Percentiles rank a stretch among this genome's conserved stretches.
phyloP scores from a whole-genome alignment of 352 stramenopile species.

The Pythium coloratum region DNA sequence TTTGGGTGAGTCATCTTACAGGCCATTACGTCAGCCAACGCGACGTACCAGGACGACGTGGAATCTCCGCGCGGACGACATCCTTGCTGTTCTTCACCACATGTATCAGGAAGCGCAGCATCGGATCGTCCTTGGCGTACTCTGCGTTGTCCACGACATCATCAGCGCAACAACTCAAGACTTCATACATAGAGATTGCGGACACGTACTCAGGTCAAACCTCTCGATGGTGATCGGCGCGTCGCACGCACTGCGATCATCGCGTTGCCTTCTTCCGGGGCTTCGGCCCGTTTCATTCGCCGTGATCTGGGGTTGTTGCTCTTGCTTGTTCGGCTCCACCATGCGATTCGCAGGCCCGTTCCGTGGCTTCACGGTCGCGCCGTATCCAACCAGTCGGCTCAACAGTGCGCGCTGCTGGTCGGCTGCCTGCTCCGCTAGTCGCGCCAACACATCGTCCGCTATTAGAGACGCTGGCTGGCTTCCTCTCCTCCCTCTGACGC shows the following conservation, averaged over 20 bases:
- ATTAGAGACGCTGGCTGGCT: not conserved
- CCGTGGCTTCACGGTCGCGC: constrained; percentile 12
- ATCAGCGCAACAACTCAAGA: not conserved
- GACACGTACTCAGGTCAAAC: constrained; percentile 22
- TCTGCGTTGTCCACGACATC: constrained; percentile 27
- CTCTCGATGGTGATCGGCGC: constrained; percentile 14
- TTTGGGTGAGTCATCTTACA: not conserved
- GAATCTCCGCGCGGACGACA: constrained; percentile 18
- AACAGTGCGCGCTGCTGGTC: constrained; percentile 15
- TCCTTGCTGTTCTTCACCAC: constrained; percentile 44
- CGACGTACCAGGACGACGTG: constrained; percentile 11
- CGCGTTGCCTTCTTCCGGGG: not conserved
- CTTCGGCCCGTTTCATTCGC: not conserved
- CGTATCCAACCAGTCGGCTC: constrained; percentile 15
- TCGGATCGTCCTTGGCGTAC: constrained; percentile 41
- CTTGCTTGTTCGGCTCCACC: not conserved
- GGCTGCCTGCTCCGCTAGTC: constrained; percentile 7
- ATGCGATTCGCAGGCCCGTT: not conserved
- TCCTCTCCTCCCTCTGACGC: not conserved
- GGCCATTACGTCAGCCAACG: no score
- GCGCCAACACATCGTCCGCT: not conserved
- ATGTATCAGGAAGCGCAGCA: constrained; percentile 48
- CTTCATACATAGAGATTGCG: no score
- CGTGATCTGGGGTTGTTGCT: not conserved
- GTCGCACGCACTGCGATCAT: not conserved